phyloP scores from a whole-genome alignment of 345 rosid genomes.

The Firmiana major region DNA sequence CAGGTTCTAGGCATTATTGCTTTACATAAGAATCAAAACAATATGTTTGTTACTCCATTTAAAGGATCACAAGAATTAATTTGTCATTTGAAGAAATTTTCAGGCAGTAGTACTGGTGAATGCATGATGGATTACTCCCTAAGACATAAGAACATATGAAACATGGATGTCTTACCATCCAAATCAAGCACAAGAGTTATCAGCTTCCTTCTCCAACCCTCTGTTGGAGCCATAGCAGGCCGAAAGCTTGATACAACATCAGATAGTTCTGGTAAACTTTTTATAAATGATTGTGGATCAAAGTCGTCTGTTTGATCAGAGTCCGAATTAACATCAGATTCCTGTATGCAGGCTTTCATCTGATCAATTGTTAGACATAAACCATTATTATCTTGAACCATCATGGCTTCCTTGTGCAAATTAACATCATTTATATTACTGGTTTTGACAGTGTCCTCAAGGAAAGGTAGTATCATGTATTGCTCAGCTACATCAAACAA shows the following conservation, averaged over 20 bases:
- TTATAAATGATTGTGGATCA: constrained; percentile 74
- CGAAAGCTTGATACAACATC: constrained; percentile 59
- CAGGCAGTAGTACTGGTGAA: neutral
- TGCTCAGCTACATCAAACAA: constrained; percentile 59
- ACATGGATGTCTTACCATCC: constrained; percentile 56
- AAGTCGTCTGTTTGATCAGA: constrained; percentile 58
- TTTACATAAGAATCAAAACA: neutral
- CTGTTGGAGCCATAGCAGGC: constrained; percentile 39
- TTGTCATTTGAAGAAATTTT: constrained; percentile 4
- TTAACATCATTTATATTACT: constrained; percentile 38
- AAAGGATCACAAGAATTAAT: neutral
- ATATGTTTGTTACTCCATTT: neutral
- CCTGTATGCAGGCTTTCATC: constrained; percentile 46
- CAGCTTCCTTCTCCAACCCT: constrained; percentile 48
- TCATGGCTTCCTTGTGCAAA: constrained; percentile 41
- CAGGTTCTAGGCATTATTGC: neutral
- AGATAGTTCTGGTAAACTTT: constrained; percentile 76
- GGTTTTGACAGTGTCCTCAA: constrained; percentile 58
- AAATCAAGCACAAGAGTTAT: constrained; percentile 86
- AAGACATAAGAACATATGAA: neutral
- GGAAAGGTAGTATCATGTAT: constrained; percentile 71
- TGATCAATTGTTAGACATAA: constrained; percentile 61
- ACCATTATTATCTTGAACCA: constrained; percentile 41
- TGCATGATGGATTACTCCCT: neutral
- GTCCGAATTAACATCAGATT: constrained; percentile 47